Conservation (phyloP, 2,329 filamentous ascomycete genomes). For the Monosporascus sp. region DNA sequence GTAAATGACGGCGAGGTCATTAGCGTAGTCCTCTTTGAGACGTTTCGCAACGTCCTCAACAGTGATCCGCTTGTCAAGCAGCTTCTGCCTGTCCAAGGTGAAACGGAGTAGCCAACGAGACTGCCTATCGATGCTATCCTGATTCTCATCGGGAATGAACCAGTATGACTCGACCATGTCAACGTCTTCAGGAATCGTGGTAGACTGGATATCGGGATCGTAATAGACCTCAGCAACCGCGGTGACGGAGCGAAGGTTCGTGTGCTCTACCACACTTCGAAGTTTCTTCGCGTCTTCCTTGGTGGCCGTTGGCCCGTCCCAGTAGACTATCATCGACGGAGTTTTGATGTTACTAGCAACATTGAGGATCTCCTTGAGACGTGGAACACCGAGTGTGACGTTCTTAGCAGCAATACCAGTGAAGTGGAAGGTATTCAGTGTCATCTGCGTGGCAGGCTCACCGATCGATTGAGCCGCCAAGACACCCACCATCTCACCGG, state of each 20-base stretch:
- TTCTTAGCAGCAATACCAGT: conserved; percentile 99
- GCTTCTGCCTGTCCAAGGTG: conserved; percentile 85
- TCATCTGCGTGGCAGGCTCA: conserved; percentile 99
- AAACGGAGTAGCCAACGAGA: conserved; percentile 96
- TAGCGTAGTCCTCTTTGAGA: conserved; percentile 84
- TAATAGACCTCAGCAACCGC: conserved; percentile 96
- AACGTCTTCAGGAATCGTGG: conserved; percentile 78
- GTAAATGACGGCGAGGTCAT: conserved; percentile 87
- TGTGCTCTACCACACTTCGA: conserved; percentile 89
- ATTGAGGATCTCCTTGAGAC: conserved; percentile 99
- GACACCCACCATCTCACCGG: conserved; percentile 98
- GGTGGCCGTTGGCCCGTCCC: conserved; percentile 58
- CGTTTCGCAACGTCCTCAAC: conserved; percentile 86
- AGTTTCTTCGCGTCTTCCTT: conserved; percentile 81
- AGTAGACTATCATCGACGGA: conserved; percentile 90
- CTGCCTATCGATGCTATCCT: conserved; percentile 62
- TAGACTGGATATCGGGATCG: conserved; percentile 82
- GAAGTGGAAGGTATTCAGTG: conserved; percentile 99
- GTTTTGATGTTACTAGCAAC: conserved; percentile 98
- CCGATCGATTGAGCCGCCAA: conserved; percentile 97
- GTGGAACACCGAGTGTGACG: conserved; percentile 96
- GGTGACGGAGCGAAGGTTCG: conserved; percentile 85
- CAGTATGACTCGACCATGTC: conserved; percentile 98
- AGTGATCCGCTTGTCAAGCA: conserved; percentile 88
- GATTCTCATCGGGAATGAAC: conserved; percentile 77